Evolutionary conservation across 2,329 filamentous ascomycete species (phyloP).

Genomic region (Epicoccum sorghinum): DNA sequence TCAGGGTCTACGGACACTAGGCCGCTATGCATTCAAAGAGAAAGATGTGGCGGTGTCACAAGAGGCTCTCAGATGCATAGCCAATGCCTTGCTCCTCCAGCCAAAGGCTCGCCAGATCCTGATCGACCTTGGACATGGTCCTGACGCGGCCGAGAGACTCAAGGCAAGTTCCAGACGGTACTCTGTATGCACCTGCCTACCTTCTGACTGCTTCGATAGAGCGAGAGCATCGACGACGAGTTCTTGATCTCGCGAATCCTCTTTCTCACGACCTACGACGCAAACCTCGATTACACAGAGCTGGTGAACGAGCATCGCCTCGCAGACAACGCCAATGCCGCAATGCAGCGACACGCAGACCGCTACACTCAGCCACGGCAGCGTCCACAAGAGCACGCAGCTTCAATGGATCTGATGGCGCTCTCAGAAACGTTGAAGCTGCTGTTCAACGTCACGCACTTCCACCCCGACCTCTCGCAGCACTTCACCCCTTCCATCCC

Average conservation of each 20-base stretch:
- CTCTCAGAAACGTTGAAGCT: constrained; percentile 85
- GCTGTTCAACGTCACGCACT: constrained; percentile 84
- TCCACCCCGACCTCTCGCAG: constrained; percentile 66
- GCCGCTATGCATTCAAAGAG: constrained; percentile 74
- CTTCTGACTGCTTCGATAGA: constrained; percentile 46
- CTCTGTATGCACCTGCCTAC: not conserved
- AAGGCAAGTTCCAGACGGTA: constrained; percentile 52
- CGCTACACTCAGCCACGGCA: constrained; percentile 51
- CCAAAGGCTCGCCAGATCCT: constrained; percentile 72
- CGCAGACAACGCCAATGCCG: constrained; percentile 70
- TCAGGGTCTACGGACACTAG: constrained; percentile 76
- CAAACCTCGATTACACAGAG: constrained; percentile 68
- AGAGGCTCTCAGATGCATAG: constrained; percentile 80
- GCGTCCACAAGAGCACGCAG: constrained; percentile 36
- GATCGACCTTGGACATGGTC: constrained; percentile 71
- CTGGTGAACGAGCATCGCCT: constrained; percentile 71
- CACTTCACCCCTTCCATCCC: constrained; percentile 72
- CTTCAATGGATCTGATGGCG: constrained; percentile 77
- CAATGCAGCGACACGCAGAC: constrained; percentile 69
- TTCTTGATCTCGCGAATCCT: constrained; percentile 82
- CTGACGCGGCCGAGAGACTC: constrained; percentile 72
- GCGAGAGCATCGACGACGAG: constrained; percentile 79
- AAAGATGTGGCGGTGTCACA: constrained; percentile 64
- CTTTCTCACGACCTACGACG: constrained; percentile 80
- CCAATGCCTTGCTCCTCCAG: constrained; percentile 79